phyloP scores from a whole-genome alignment of 2,329 filamentous ascomycete genomes.

The Pleurostoma richardsiae region DNA sequence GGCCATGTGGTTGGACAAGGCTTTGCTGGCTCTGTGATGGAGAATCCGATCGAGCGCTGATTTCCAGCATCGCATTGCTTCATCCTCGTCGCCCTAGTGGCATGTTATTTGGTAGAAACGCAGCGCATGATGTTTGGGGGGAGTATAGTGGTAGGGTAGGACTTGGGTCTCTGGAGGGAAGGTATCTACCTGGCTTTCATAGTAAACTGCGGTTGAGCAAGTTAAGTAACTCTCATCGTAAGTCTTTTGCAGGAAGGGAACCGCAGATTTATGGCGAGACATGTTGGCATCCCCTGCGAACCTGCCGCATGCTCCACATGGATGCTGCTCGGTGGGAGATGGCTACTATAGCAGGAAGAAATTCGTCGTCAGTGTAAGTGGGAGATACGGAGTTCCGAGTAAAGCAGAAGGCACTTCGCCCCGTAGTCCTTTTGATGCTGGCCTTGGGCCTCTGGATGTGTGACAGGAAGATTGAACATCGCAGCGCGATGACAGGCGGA shows the following conservation, averaged over 20 bases:
- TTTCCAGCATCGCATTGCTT: slow-evolving; percentile 88
- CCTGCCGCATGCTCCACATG: neutral
- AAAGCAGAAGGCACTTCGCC: too few species aligned
- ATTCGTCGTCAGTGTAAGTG: too few species aligned
- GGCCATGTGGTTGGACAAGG: slow-evolving; percentile 63
- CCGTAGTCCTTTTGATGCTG: too few species aligned
- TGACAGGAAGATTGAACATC: too few species aligned
- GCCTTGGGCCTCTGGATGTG: too few species aligned
- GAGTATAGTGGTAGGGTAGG: too few species aligned
- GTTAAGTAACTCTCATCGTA: slow-evolving; percentile 95
- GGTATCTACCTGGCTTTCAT: slow-evolving; percentile 76
- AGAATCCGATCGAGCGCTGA: slow-evolving; percentile 84
- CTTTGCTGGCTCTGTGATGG: slow-evolving; percentile 74
- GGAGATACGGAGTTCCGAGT: too few species aligned
- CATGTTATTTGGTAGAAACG: neutral
- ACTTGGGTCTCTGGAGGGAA: neutral
- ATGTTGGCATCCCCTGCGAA: slow-evolving; percentile 28
- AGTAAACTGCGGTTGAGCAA: slow-evolving; percentile 94
- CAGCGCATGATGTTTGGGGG: too few species aligned
- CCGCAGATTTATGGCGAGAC: slow-evolving; percentile 45
- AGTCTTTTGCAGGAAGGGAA: slow-evolving; percentile 85
- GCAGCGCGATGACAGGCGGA: too few species aligned
- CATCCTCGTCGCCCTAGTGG: slow-evolving; percentile 76
- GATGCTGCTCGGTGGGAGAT: neutral
- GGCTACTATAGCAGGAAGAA: neutral